phyloP scores from a whole-genome alignment of 768 basidiomycete species.

The Harrya chromipes region DNA sequence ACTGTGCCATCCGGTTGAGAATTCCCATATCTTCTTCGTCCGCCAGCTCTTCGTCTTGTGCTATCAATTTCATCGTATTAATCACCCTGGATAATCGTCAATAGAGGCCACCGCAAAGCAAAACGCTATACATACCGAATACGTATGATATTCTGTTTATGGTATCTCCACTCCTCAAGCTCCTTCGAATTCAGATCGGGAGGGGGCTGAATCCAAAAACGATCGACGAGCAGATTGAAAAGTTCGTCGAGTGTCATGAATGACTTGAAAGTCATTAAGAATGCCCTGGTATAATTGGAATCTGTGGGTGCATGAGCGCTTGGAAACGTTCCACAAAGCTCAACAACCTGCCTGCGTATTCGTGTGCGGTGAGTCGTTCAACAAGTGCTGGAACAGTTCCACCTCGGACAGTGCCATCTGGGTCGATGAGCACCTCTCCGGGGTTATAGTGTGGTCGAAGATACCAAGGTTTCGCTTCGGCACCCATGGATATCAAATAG shows the following conservation, averaged over 20 bases:
- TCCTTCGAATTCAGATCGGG: constrained; percentile 41
- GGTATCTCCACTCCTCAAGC: constrained; percentile 49
- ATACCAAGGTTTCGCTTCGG: constrained; percentile 54
- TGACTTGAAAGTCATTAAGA: constrained; percentile 68
- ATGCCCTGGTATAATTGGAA: constrained; percentile 54
- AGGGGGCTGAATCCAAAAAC: constrained; percentile 58
- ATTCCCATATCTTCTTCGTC: constrained; percentile 53
- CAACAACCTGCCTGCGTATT: constrained; percentile 47
- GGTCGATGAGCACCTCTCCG: constrained; percentile 58
- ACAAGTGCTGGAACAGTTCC: constrained; percentile 61
- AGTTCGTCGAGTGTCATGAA: constrained; percentile 56
- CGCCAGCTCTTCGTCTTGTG: constrained; percentile 51
- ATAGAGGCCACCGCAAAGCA: not conserved
- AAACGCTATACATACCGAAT: constrained; percentile 43
- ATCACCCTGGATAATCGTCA: constrained; percentile 43
- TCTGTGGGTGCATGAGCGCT: constrained; percentile 33
- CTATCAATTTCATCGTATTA: constrained; percentile 61
- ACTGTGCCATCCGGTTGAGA: constrained; percentile 51
- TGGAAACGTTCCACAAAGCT: not conserved
- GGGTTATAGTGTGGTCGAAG: constrained; percentile 53
- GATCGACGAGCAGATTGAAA: constrained; percentile 50
- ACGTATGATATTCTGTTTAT: constrained; percentile 58
- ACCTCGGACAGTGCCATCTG: constrained; percentile 59
- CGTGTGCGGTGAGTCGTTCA: constrained; percentile 64
- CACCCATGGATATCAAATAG: constrained; percentile 38